Evolutionary conservation across 2,329 filamentous ascomycete genomes (phyloP).

Genomic region (Fusarium luffae): DNA sequence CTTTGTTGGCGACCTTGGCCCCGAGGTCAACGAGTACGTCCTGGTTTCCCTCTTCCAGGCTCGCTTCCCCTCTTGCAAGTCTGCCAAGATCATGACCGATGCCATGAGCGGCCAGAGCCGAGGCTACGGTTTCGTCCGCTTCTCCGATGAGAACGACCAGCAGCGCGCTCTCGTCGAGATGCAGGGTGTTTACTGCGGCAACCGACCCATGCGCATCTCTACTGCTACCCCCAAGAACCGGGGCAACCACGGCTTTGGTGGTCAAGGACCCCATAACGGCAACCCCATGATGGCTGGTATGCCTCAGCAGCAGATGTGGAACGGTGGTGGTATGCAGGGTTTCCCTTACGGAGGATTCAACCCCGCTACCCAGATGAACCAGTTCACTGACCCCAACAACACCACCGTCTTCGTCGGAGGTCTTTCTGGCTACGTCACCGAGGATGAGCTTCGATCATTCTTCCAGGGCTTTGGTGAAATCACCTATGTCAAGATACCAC

Average conservation of each 20-base stretch:
- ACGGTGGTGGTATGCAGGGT: conserved; percentile 41
- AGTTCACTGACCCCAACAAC: conserved; percentile 99
- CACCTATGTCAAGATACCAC: conserved; percentile 99
- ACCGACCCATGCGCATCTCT: conserved; percentile 97
- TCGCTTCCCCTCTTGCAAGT: conserved; percentile 97
- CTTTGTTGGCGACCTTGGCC: conserved; percentile 96
- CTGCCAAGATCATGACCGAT: conserved; percentile 99
- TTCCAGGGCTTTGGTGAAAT: conserved; percentile 99
- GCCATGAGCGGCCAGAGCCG: conserved; percentile 97
- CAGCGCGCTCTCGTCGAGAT: conserved; percentile 96
- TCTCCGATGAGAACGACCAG: conserved; percentile 94
- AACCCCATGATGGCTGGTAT: conserved; percentile 61
- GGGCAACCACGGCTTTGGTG: conserved; percentile 55
- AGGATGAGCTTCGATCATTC: conserved; percentile 99
- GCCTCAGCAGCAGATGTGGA: conserved; percentile 59
- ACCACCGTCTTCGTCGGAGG: conserved; percentile 98
- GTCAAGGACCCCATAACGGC: conserved; percentile 57
- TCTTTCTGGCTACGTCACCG: conserved; percentile 96
- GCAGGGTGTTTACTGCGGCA: conserved; percentile 99
- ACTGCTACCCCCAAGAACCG: conserved; percentile 97
- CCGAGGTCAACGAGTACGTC: conserved; percentile 98
- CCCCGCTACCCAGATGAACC: conserved; percentile 81
- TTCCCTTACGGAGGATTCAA: conserved; percentile 60
- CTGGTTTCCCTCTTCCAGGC: conserved; percentile 96
- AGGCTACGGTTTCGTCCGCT: conserved; percentile 97